Base-by-base conservation (phyloP, 1,284 basidiomycete genomes). In the Leccinum huronense region DNA sequence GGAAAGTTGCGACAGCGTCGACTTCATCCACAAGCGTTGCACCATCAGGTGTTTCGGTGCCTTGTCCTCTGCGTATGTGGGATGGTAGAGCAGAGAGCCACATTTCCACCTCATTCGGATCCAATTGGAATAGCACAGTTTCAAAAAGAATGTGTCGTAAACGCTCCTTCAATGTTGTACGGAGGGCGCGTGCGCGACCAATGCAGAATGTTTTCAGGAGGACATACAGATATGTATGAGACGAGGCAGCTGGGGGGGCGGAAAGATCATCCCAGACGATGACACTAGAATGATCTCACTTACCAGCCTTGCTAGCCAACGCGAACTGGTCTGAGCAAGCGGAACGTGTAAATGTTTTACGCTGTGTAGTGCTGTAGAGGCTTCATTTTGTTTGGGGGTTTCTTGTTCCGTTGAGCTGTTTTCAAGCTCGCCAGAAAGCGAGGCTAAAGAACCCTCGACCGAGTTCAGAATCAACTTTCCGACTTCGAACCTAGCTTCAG, bases 71-170 rank as follows among this genome's bases (percentile, higher is more conserved):
- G 19, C 72, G 71, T 10, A 75, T 58, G 61, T 70, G 58, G 3
- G 67, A 73, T 2, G 86, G 86, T 1, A 89, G 74, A 1, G 86
- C 84, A 3, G 81, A 76, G 5, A 97, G 80, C 95, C 95, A 97
- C 3, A 91, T 79, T 0, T 81, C 75, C 3, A 93, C 81, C 73
- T 97, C 95, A 23, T 83, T 77, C 0, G 83, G 79, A 67, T 93
- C 89, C 70, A 94, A 91, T 69, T 94, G 90, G 77, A 97, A 97
- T 34, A 97, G 73, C 2, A 94, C 83, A 59, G 89, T 92, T 6
- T 82, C 77, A 0, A 85, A 81, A 1, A 98, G 83, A 30, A 90
- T 75, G 57, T 85, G 83, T 2, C 80, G 76, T 0, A 95, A 77
- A 1, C 95, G 83, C 0, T 78, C 74, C 9, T 81, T 79, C 0